These are phyloP conservation scores for Tilletiopsis washingtonensis DNA, from an alignment of 1,284 basidiomycete genomes.

Conservation along the genomic window DNA sequence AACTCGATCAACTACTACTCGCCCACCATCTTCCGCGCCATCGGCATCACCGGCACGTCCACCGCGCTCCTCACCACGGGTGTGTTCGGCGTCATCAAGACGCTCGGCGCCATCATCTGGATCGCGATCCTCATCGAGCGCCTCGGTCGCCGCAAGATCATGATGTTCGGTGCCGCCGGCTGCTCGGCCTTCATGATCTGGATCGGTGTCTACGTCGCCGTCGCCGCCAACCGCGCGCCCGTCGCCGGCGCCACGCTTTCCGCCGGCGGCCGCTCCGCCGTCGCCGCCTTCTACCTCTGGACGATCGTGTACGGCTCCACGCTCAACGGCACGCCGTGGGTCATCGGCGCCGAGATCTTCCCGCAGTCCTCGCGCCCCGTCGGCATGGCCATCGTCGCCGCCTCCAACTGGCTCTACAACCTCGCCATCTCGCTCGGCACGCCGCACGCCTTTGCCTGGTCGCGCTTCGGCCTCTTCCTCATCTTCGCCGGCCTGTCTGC, in stretches of 20 bases:
- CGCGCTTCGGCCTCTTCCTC: constrained; percentile 36
- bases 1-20: constrained; percentile 53
- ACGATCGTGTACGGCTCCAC: constrained; percentile 24
- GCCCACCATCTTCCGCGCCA: constrained; percentile 59
- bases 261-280: constrained; percentile 12
- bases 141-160: constrained; percentile 54
- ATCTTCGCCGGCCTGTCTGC: constrained; percentile 31
- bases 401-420: constrained; percentile 11
- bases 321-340: constrained; percentile 39
- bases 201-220: constrained; percentile 28
- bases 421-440: constrained; percentile 24
- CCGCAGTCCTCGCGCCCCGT: constrained; percentile 5
- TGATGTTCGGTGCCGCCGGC: constrained; percentile 49
- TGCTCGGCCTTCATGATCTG: constrained; percentile 22
- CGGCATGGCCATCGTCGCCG: constrained; percentile 27
- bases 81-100: constrained; percentile 69
- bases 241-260: constrained; percentile 4
- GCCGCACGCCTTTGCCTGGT: constrained; percentile 39
- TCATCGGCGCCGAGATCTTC: constrained; percentile 15
- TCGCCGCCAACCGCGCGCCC: constrained; percentile 15
- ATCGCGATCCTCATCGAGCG: constrained; percentile 55
- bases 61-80: constrained; percentile 67
- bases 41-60: constrained; percentile 49
- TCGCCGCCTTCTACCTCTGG: constrained; percentile 35
- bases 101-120: constrained; percentile 65